Conservation (phyloP, 75 land plant species). For the Ceratopteris richardii region DNA sequence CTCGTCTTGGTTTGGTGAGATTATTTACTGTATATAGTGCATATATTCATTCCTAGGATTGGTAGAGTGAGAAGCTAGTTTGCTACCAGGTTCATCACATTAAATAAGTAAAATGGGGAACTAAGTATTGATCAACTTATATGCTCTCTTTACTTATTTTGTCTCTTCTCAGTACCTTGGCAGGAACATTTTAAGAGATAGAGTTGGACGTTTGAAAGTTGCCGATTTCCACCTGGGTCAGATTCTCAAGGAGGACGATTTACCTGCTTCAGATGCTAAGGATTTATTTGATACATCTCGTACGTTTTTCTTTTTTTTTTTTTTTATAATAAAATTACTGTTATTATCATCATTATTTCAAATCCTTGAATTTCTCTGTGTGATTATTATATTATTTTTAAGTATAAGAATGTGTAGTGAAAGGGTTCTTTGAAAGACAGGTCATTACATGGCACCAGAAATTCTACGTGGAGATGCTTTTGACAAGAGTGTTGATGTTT, state of each 20-base stretch:
- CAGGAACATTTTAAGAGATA: conserved; percentile 96
- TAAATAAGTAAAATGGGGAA: not conserved
- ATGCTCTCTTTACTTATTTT: not conserved
- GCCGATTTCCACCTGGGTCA: conserved; percentile 80
- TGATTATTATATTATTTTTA: too few relatives aligned
- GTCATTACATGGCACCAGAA: conserved; percentile 82
- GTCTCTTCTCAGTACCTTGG: conserved; percentile 56
- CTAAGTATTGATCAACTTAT: too few relatives aligned
- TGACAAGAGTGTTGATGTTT: conserved; percentile 76
- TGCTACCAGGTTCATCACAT: not conserved
- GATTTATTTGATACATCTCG: not conserved
- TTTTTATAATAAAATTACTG: too few relatives aligned
- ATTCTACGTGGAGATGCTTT: conserved; percentile 46
- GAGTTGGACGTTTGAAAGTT: conserved; percentile 77
- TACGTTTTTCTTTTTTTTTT: too few relatives aligned
- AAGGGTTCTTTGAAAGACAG: too few relatives aligned
- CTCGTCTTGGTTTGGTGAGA: too few relatives aligned
- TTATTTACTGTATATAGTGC: too few relatives aligned
- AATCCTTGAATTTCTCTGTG: too few relatives aligned
- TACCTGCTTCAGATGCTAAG: conserved; percentile 1
- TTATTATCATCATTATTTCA: too few relatives aligned
- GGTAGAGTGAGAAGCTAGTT: not conserved
- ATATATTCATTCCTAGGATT: too few relatives aligned
- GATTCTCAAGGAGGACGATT: conserved; percentile 42
- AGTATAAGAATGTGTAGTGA: too few relatives aligned